Evolutionary conservation across 257 asterid genomes (phyloP), one percentile per base, ranked within the genome.

Genomic region (Rhazya stricta): DNA sequence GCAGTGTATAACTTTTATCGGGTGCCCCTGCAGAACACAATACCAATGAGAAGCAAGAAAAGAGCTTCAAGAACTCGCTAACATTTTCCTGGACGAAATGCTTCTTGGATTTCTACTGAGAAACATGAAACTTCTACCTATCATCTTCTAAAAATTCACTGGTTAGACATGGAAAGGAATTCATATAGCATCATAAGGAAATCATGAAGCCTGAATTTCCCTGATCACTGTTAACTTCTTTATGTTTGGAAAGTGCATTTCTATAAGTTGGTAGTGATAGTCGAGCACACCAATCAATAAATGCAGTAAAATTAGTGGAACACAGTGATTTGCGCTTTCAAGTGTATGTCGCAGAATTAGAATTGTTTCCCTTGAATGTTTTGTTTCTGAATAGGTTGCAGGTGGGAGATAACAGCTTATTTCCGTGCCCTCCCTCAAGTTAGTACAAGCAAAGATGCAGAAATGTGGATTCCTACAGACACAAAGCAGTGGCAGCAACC

Each of bases 341-440:
- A 13, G n/a, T 74, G 58, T 56, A 4, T 57, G n/a, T 30, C 76
- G 4, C 69, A 18, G 16, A 25, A 29, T 45, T 58, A 58, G 18
- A 45, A 12, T 57, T 23, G 15, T 45, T 43, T 37, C 39, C 54
- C 42, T 19, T 60, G 34, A 45, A 21, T 48, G 15, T 70, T 72
- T 61, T 61, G 45, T 67, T 69, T 57, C 30, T 71, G 16, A 42
- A 75, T 78, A 91, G 98, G 87, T 81, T 91, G 96, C 86, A 91
- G 92, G 86, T 94, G 97, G 98, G 98, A 94, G 73, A 89, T 94
- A 79, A 88, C 88, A 3, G 94, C 86, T 67, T 94, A 90, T 78
- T 91, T 94, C 50, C 89, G 88, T 1, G 74, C 85, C 71, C 86
- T 89, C 32, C 97, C 97, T 23, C 77, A 91, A 73, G 78, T 74